A percentile compares a stretch with the other conserved stretches of the same genome.
These are phyloP conservation scores for Penicillium maclennaniae DNA, from an alignment of 495 filamentous ascomycete species.

Conservation along the genomic window DNA sequence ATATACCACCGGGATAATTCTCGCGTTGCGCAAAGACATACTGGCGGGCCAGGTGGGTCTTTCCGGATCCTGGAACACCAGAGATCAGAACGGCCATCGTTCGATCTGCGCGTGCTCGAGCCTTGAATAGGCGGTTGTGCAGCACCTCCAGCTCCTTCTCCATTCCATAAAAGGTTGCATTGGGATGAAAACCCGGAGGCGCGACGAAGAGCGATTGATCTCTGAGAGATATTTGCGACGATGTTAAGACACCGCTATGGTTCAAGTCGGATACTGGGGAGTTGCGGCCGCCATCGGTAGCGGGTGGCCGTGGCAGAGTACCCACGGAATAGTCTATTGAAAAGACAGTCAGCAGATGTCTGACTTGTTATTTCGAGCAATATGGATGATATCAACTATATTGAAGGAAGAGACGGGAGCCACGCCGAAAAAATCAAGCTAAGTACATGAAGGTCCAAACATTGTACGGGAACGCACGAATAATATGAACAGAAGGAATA, in stretches of 20 bases:
- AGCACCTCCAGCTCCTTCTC: conserved; percentile 64
- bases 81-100: conserved; percentile 67
- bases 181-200: conserved; percentile 73
- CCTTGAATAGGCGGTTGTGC: conserved; percentile 63
- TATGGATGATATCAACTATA: conserved; percentile 20
- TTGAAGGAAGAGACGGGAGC: conserved; percentile 21
- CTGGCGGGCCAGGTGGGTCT: conserved; percentile 77
- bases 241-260: conserved; percentile 18
- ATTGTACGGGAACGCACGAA: not conserved
- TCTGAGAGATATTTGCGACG: conserved; percentile 21
- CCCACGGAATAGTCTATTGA: conserved; percentile 22
- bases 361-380: conserved; percentile 20
- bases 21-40: conserved; percentile 68
- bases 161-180: conserved; percentile 72
- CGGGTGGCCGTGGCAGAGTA: conserved; percentile 13
- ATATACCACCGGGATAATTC: conserved; percentile 70
- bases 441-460: conserved; percentile 14
- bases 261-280: conserved; percentile 25
- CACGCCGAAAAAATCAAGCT: conserved; percentile 12
- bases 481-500: no score
- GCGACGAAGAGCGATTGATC: conserved; percentile 54
- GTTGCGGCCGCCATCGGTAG: conserved; percentile 24
- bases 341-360: conserved; percentile 29
- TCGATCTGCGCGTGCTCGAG: conserved; percentile 56
- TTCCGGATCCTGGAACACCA: conserved; percentile 73